Percentiles rank a stretch among this genome's conserved stretches.
These are phyloP conservation scores for Pseudoturritis turrita DNA, from an alignment of 345 rosid species.

Conservation along the genomic window DNA sequence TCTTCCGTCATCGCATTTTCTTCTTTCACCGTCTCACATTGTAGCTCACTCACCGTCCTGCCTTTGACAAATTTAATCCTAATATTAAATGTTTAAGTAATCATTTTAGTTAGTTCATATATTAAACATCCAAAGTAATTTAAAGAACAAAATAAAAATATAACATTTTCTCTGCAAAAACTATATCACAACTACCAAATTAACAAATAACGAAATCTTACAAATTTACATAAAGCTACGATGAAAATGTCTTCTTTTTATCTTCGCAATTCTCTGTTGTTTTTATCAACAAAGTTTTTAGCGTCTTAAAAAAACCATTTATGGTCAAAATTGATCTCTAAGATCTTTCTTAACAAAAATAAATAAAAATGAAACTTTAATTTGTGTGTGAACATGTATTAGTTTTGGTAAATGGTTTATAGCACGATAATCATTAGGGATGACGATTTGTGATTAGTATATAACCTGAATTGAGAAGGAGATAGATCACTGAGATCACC, in stretches of 20 bases:
- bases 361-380: no score
- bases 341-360: no score
- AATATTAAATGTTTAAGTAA: conserved; percentile 13
- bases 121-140: not conserved
- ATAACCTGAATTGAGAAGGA: conserved; percentile 67
- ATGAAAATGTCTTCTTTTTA: no score
- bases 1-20: conserved; percentile 75
- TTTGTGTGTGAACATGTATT: no score
- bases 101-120: not conserved
- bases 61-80: conserved; percentile 20
- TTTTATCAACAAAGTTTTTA: no score
- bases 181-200: not conserved
- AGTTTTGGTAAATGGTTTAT: no score
- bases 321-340: no score
- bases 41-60: conserved; percentile 84
- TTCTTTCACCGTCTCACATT: conserved; percentile 81
- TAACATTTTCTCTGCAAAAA: not conserved
- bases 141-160: not conserved
- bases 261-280: no score
- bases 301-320: no score
- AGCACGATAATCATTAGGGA: not conserved
- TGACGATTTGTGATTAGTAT: not conserved
- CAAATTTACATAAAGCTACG: no score
- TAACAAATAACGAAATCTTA: no score
- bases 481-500: conserved; percentile 89